A percentile compares a stretch with the other conserved stretches of the same genome.
phyloP scores from a whole-genome alignment of 805 yeast genomes.

The Candida manassasensis region DNA sequence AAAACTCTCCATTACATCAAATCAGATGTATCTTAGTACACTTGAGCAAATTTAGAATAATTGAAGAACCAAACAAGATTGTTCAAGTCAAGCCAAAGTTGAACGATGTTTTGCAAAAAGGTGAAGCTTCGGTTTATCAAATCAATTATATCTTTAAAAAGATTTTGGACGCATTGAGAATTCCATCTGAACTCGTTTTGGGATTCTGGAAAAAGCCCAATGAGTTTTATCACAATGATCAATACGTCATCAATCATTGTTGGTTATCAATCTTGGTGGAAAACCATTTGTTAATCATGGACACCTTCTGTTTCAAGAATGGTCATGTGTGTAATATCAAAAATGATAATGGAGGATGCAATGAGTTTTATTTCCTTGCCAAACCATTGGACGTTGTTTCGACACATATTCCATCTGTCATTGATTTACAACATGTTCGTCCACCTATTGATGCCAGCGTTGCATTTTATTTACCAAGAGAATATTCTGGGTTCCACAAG shows the following conservation, averaged over 20 bases:
- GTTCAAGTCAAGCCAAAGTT: constrained; percentile 38
- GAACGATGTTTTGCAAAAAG: constrained; percentile 38
- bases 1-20: constrained; percentile 42
- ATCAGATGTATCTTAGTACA: constrained; percentile 60
- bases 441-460: constrained; percentile 80
- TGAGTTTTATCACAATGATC: constrained; percentile 46
- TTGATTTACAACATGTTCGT: constrained; percentile 75
- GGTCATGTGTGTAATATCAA: constrained; percentile 29
- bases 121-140: constrained; percentile 63
- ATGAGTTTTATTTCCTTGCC: constrained; percentile 69
- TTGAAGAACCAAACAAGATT: constrained; percentile 34
- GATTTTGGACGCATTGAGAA: constrained; percentile 63
- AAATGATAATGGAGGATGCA: constrained; percentile 18
- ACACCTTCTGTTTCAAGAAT: constrained; percentile 41
- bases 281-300: constrained; percentile 77
- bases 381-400: constrained; percentile 72
- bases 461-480: constrained; percentile 77
- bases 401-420: constrained; percentile 81
- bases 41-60: constrained; percentile 58
- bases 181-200: constrained; percentile 69
- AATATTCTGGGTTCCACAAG: constrained; percentile 74
- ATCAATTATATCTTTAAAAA: constrained; percentile 71
- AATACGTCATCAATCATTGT: constrained; percentile 67
- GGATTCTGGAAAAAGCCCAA: constrained; percentile 85
- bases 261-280: constrained; percentile 82